Base-by-base conservation (phyloP, 495 filamentous ascomycete genomes). In the Annulohypoxylon bovei region DNA sequence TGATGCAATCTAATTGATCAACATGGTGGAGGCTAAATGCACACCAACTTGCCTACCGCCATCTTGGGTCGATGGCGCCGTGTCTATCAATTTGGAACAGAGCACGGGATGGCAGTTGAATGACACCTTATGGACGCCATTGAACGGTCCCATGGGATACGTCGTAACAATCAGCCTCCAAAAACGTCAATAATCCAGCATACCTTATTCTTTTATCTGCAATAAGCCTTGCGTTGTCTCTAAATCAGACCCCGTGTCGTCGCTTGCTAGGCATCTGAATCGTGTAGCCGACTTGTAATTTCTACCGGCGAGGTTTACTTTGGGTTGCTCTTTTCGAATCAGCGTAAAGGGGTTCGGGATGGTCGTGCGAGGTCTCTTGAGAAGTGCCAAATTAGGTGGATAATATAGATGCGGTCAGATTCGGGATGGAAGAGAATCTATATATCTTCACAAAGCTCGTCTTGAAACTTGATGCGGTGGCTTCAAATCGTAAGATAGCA, bases 51-150 rank as follows among this genome's bases (percentile, higher is more conserved):
- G 66, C 62, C 62, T 73, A 70, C 71, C 71, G 67, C 66, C 71
- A 67, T 67, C 66, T 67, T 73, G 71, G 71, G 71, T 67, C 71
- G 9, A 70, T 70, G 66, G 71, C 67, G 71, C 71, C 58, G 70
- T 70, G 71, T 57, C 57, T 61, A 73, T 70, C 57, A 70, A 73
- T 70, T 56, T 70, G 61, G 62, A 70, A 66, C 71, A 67, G 57
- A 58, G 44, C 53, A 55, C 62, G 56, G 61, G 46, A 65, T 70
- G 42, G 58, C 55, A 70, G 50, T 33, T 35, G 23, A 46, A 65
- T 72, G 65, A 65, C 58, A 65, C 70, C 47, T 32, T 55, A 46
- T 16, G 55, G 33, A 27, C 42, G 39, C 61, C 70, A 65, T 68
- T 44, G 40, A 2, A 62, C 50, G 14, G 40, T 35, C 40, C 27